Evolutionary conservation across 176 grass and related monocot genomes (phyloP).

Genomic region (bread wheat (Triticum aestivum)): IWGSC_CS_RefSeq_v2.1 NC_057804.1:462993747-462994246

Average conservation of each 20-base stretch:
- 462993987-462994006: slow-evolving; percentile 82
- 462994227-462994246: slow-evolving; percentile 55
- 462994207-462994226: slow-evolving; percentile 53
- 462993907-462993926: slow-evolving; percentile 68
- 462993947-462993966: slow-evolving; percentile 75
- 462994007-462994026: slow-evolving; percentile 71
- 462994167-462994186: slow-evolving; percentile 57
- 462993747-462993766: slow-evolving; percentile 75
- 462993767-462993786: slow-evolving; percentile 75
- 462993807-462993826: slow-evolving; percentile 68
- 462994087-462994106: slow-evolving; percentile 34
- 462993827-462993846: slow-evolving; percentile 80
- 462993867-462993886: slow-evolving; percentile 41
- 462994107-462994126: slow-evolving; percentile 30
- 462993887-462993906: slow-evolving; percentile 66
- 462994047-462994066: slow-evolving; percentile 49
- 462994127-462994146: slow-evolving; percentile 20
- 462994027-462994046: slow-evolving; percentile 65
- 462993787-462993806: slow-evolving; percentile 58
- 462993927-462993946: slow-evolving; percentile 65
- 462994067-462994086: slow-evolving; percentile 50
- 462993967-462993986: slow-evolving; percentile 65
- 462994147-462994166: slow-evolving; percentile 48
- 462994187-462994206: slow-evolving; percentile 52
- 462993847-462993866: slow-evolving; percentile 78